Percentiles rank a stretch among this genome's conserved stretches.
Conservation (phyloP, 331 rosid genomes). For the Quercus tomentella region DNA sequence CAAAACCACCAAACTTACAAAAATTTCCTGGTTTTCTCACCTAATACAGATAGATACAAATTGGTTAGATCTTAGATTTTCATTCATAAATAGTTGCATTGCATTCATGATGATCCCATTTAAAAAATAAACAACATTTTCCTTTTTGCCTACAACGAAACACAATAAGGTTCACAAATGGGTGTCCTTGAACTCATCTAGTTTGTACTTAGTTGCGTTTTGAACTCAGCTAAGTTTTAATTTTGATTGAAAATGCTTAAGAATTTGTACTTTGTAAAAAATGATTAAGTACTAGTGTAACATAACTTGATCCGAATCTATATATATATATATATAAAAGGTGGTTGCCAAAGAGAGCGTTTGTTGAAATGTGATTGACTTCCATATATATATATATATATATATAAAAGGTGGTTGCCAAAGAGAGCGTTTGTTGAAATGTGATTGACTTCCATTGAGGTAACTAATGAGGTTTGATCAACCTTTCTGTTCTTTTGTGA, state of each 20-base stretch:
- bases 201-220: no score
- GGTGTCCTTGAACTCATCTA: not conserved
- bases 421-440: not conserved
- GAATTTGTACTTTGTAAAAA: no score
- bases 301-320: no score
- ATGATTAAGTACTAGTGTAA: no score
- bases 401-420: not conserved
- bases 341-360: not conserved
- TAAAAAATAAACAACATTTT: not conserved
- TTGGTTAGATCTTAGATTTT: conserved; percentile 2
- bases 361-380: not conserved
- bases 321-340: not conserved
- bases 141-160: not conserved
- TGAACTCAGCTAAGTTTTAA: no score
- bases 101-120: conserved; percentile 7
- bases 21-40: not conserved
- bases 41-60: not conserved
- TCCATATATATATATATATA: not conserved
- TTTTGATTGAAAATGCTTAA: no score
- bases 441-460: not conserved
- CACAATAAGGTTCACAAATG: not conserved
- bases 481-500: not conserved
- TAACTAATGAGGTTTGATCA: not conserved
- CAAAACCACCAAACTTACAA: conserved; percentile 26
- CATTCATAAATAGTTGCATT: not conserved